Base-by-base conservation (phyloP, 108 stramenopile genomes). In the Nitzschia sp. region DNA sequence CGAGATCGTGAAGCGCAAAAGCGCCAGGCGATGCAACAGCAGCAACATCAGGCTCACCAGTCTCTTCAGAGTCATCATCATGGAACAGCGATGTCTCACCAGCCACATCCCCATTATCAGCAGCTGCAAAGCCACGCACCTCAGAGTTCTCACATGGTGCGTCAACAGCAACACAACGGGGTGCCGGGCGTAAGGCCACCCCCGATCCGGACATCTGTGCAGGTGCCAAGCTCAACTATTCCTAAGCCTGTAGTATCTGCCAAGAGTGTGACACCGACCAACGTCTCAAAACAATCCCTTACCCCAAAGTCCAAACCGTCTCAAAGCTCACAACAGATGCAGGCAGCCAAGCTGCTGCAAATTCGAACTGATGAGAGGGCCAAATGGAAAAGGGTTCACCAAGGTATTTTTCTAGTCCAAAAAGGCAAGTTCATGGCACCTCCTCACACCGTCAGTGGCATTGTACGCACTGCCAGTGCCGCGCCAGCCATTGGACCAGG, bases 1-100 rank as follows among this genome's bases (percentile, higher is more conserved):
- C 44, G 87, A 34, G 82, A 88, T 54, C 70, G 87, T n/a, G 93
- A 87, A 48, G 71, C 78, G 1, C 16, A 45, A 54, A 82, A 83
- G 45, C 73, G 80, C 31, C 53, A 64, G 25, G 23, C 50, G 6
- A 72, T 71, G 21, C 66, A 82, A 71, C 72, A 80, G 64, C 59
- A 33, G 17, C 66, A 56, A 27, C 73, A 52, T 2, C 72, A 69
- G 2, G 50, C 48, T 8, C 67, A 52, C 34, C 58, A 53, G 30
- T 63, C 56, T 4, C 13, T 41, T 6, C n/a, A n/a, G n/a, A n/a
- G n/a, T n/a, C n/a, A n/a, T n/a, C n/a, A n/a, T n/a, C n/a, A n/a
- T n/a, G 38, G 38, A 9, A 9, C 38, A 9, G 38, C 38, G 6
- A 36, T 59, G 67, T 41, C 71, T 32, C 33, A 31, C 17, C 68